Evolutionary conservation across 1,139 yeast genomes (phyloP), one percentile per base, ranked within the genome.

Genomic region (Magnusiomyces tetraspermus): DNA sequence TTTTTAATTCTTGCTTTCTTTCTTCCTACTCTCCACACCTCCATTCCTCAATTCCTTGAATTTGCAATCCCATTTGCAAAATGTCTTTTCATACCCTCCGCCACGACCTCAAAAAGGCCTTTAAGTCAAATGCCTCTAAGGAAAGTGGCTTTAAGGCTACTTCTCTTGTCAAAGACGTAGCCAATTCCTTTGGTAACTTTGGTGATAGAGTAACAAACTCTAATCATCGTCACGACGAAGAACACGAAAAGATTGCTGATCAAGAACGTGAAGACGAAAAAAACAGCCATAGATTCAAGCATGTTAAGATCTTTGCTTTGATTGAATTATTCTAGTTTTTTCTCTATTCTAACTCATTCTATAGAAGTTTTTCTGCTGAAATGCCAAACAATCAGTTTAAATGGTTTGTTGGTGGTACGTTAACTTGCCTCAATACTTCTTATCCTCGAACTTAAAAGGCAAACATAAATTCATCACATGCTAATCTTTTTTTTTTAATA

Each of bases 371-470:
- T 68, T 81, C 83, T 0, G 83, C 84, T 1, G 70, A 77, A 1
- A 65, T 83, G 53, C 67, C 76, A 28, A 71, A 78, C 55, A 77
- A 80, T 59, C 78, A 72, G 67, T 83, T 83, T 1, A 83, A 80
- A 61, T 80, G 85, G 85, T 77, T 79, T 67, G 84, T 80, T 10
- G 84, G 80, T 61, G 84, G 77, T 8, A 67, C 83, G 62, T 47
- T 24, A 21, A n/a, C 17, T 11, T 4, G 24, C 24, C n/a, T 33
- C 17, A 33, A 28, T 8, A 8, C 31, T 28, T 11, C 11, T 11
- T 28, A 6, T 28, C 11, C 31, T 28, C 11, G 6, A 28, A n/a
- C n/a, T n/a, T 28, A 8, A 28, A 28, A 28, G 6, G 6, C 31
- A 28, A 28, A 28, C 31, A 28, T 28, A 11, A 11, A 28, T 28